Base-by-base conservation (phyloP, 441 rosid genomes). In the Adansonia rubrostipa region DNA sequence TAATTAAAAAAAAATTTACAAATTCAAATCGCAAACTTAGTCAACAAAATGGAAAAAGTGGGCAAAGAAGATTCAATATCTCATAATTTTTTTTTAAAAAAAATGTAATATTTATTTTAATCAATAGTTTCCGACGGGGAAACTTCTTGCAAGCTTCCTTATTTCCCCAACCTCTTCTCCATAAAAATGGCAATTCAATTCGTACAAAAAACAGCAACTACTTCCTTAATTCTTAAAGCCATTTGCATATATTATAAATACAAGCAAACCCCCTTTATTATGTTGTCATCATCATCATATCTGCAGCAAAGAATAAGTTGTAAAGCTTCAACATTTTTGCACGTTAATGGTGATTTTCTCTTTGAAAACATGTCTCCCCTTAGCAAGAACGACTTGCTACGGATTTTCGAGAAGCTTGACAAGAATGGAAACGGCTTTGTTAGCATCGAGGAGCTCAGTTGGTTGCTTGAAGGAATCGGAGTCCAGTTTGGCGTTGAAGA, bases 321-420 rank as follows among this genome's bases (percentile, higher is more conserved):
- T 4, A 33, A 53, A 71, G 62, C 24, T 53, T 53, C 24, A 33
- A 9, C 8, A 15, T 8, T 66, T n/a, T n/a, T 71, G 33, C 22
- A 28, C 4, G 24, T 71, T 71, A 9, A 51, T 71, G 75, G 24
- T 71, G 62, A 14, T n/a, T 28, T 33, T 19, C 75, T 73, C 10
- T 2, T 40, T 8, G 63, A 28, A 4, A 24, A 70, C 15, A 84
- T 81, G 88, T 82, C 81, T 79, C 79, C 81, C 33, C 86, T 94
- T 2, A 82, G 65, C 78, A 42, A 71, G 28, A 75, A 51, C 54
- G 93, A 92, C 83, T 79, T 95, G 88, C 83, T 44, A 14, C 81
- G 91, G 81, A 89, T 92, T 56, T 93, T 95, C 83, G 78, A 84
- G 47, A 79, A 80, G 71, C 86, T 95, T 5, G 97, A 93, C 92